Evolutionary conservation across 495 filamentous ascomycete species (phyloP), one percentile per base, ranked within the genome.

Genomic region (Gamarada debralockiae): DNA sequence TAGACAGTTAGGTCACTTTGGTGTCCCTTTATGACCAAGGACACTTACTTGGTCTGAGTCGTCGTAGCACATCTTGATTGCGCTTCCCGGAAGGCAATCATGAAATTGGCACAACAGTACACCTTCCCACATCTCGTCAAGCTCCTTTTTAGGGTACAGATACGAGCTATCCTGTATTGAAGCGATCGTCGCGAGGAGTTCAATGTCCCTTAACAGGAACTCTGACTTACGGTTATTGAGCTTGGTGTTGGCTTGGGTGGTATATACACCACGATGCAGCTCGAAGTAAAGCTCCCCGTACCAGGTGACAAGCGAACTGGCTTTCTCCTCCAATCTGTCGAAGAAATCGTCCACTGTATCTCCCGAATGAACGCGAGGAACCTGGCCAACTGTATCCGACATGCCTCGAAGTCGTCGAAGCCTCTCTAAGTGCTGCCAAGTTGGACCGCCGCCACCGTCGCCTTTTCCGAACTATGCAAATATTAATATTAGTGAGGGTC

Each of bases 231-330:
- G 73, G 56, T 90, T 90, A 65, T 86, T 86, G 50, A 77, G 74
- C 69, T 90, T 90, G 65, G 87, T 89, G 58, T 87, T 85, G 40
- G 85, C 84, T 59, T 90, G 86, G 0, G 85, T 87, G 3, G 86
- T 90, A 63, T 90, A 90, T 13, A 83, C 86, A 25, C 86, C 86
- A 41, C 86, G 80, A 58, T 90, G 86, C n/a, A 89, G 73, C 64
- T 90, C 86, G 56, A 90, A 84, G 64, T 90, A 90, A 7, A 90
- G 75, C 67, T 90, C 86, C 12, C 86, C 86, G 58, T 88, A 88
- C 86, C 86, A 90, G 0, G 86, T 90, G 20, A 80, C 79, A 50
- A 87, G 82, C 10, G 73, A 66, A 29, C 72, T 68, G 18, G 70
- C 75, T 56, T 82, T 85, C 58, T 80, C 75, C 64, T 90, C 84